These are phyloP conservation scores for Kwoniella europaea DNA, from an alignment of 768 basidiomycete genomes.

Conservation along the genomic window DNA sequence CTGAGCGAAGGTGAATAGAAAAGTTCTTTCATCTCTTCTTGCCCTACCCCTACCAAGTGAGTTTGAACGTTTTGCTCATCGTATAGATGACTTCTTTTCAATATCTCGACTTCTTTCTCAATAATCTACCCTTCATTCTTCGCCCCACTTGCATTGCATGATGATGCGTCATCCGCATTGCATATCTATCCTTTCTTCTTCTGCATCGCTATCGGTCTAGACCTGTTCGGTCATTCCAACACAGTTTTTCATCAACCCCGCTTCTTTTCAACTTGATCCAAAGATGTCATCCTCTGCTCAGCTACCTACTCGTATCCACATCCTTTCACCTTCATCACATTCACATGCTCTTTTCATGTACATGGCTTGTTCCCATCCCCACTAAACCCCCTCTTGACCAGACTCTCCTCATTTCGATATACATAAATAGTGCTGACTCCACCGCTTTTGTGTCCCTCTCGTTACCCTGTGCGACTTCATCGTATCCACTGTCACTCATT, in stretches of 20 bases:
- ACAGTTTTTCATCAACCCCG: neutral
- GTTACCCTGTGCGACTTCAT: slow-evolving; percentile 4
- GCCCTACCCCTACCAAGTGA: neutral
- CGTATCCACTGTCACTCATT: slow-evolving; percentile 1
- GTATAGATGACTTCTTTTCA: neutral
- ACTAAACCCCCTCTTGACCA: neutral
- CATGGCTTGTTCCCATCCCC: neutral
- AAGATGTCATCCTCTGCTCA: neutral
- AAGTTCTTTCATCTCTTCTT: neutral
- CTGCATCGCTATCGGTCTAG: slow-evolving; percentile 3
- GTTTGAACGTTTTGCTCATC: neutral
- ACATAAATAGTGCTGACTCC: slow-evolving; percentile 9
- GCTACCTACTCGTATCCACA: neutral
- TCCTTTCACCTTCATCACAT: slow-evolving; percentile 1
- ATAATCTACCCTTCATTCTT: neutral
- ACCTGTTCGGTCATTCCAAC: neutral
- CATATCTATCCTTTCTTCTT: neutral
- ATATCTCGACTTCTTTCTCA: neutral
- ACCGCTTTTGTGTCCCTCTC: neutral
- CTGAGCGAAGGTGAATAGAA: slow-evolving; percentile 1
- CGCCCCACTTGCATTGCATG: neutral
- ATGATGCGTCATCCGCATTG: neutral
- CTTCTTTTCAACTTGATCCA: neutral
- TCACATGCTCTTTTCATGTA: neutral
- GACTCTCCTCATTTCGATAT: neutral